phyloP scores from a whole-genome alignment of 495 filamentous ascomycete genomes.

The Aspergillus sclerotiicarbonarius region DNA sequence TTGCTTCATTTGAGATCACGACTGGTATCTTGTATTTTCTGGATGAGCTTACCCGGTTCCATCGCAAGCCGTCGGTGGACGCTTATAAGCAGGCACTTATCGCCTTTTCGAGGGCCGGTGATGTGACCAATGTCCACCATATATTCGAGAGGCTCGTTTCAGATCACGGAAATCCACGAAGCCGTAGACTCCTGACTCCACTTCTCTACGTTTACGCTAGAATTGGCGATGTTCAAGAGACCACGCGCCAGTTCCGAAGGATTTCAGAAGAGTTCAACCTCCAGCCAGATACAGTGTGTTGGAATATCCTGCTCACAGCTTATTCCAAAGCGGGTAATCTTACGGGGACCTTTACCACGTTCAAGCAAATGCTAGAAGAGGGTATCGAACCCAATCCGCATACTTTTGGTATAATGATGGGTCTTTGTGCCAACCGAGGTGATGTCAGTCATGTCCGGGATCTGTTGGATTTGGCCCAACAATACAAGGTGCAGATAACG shows the following conservation, averaged over 20 bases:
- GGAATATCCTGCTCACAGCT: conserved; percentile 78
- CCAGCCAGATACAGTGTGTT: conserved; percentile 53
- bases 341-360: conserved; percentile 56
- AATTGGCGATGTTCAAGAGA: conserved; percentile 57
- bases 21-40: conserved; percentile 50
- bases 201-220: conserved; percentile 66
- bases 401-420: conserved; percentile 71
- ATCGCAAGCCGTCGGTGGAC: conserved; percentile 24
- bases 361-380: conserved; percentile 52
- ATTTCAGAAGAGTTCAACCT: conserved; percentile 53
- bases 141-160: conserved; percentile 33
- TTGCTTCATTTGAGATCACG: conserved; percentile 29
- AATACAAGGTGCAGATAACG: conserved; percentile 37
- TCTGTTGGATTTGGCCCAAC: conserved; percentile 56
- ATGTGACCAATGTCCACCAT: conserved; percentile 29
- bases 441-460: conserved; percentile 67
- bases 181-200: conserved; percentile 37
- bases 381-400: conserved; percentile 50
- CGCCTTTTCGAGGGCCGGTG: conserved; percentile 31
- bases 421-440: conserved; percentile 65
- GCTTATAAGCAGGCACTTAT: conserved; percentile 33
- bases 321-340: conserved; percentile 64
- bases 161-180: conserved; percentile 35
- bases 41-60: conserved; percentile 43
- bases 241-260: conserved; percentile 57